Evolutionary conservation across 306 rosid genomes (phyloP), one percentile per base, ranked within the genome.

Genomic region (Urtica urens): DNA sequence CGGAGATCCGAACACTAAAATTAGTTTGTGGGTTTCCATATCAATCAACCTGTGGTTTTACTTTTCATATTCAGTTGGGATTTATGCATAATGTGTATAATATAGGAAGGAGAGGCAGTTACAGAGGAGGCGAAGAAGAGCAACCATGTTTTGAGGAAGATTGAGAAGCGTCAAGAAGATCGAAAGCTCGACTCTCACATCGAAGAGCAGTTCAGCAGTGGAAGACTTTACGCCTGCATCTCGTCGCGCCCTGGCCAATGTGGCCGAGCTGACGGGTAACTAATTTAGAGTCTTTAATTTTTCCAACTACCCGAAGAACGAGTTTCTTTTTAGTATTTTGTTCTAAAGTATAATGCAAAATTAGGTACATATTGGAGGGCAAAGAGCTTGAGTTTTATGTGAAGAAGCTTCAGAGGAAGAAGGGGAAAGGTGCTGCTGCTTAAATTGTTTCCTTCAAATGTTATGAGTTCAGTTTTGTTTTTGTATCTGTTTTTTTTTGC

Each of bases 381-480:
- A 79, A 79, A 67, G 87, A 79, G 35, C 87, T 79, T 6, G 87
- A 79, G 51, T 79, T 79, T 67, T 79, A 79, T 55, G 57, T 72
- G 79, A 79, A 79, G 82, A 79, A 79, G 71, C 23, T 79, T 44
- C 87, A 79, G 57, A 79, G 27, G 79, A 79, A 79, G 74, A 79
- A 79, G 65, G 87, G 82, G 49, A 75, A 72, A 66, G 75, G 75
- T 26, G 58, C 70, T 29, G 65, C 67, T 44, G 76, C 83, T 10
- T 75, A 66, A 69, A 60, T n/a, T n/a, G n/a, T n/a, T n/a, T n/a
- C n/a, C n/a, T n/a, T n/a, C n/a, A n/a, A n/a, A n/a, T n/a, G n/a
- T n/a, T n/a, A n/a, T n/a, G n/a, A n/a, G n/a, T n/a, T n/a, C n/a
- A n/a, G n/a, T n/a, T n/a, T n/a, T n/a, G n/a, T n/a, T n/a, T n/a